phyloP scores from a whole-genome alignment of 1,284 basidiomycete genomes.

The Apiotrichum veenhuisii region DNA sequence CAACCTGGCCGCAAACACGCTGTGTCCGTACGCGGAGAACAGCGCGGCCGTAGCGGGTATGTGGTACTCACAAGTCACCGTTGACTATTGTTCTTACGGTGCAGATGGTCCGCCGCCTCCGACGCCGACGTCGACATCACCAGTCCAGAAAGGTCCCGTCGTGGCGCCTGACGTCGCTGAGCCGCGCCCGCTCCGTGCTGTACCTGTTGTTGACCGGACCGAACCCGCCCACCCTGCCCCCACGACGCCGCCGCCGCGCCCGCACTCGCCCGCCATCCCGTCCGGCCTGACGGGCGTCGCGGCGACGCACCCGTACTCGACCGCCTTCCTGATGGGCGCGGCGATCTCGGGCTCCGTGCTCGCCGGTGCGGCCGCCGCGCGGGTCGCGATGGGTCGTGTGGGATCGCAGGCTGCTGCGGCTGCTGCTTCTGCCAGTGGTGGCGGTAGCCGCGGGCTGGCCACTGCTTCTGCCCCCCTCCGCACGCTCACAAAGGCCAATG shows the following conservation, averaged over 20 bases:
- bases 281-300: conserved; percentile 2
- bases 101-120: too few relatives aligned
- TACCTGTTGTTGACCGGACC: too few relatives aligned
- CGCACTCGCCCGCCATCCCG: conserved; percentile 3
- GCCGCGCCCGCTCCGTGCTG: too few relatives aligned
- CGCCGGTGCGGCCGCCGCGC: conserved; percentile 2
- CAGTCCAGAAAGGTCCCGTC: too few relatives aligned
- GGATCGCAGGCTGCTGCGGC: neutral
- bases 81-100: too few relatives aligned
- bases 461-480: neutral
- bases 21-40: neutral
- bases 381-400: neutral
- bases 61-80: neutral
- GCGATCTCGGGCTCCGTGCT: conserved; percentile 9
- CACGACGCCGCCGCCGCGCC: too few relatives aligned
- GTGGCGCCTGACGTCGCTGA: too few relatives aligned
- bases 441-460: neutral
- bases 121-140: too few relatives aligned
- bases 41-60: neutral
- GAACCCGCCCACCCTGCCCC: neutral
- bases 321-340: conserved; percentile 17
- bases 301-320: conserved; percentile 16
- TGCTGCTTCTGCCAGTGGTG: neutral
- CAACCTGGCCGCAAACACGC: neutral
- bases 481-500: too few relatives aligned